Evolutionary conservation across 192 early-diverging fungal species (phyloP).

Genomic region (Diversispora epigaea): DNA sequence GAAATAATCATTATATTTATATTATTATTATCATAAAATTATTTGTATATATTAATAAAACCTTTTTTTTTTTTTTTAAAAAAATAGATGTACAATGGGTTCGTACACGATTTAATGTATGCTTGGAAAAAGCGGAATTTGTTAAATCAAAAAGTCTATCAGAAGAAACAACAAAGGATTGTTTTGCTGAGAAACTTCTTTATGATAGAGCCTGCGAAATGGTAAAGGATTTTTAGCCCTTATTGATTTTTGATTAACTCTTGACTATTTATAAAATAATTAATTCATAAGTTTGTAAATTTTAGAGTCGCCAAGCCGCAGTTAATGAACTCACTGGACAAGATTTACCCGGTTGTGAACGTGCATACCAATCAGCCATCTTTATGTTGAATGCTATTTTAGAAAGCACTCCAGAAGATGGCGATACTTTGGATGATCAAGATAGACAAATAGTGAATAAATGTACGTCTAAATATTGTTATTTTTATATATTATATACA

Average conservation of each 20-base stretch:
- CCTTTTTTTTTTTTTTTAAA: conserved; percentile 38
- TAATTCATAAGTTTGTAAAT: not conserved
- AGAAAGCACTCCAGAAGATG: conserved; percentile 44
- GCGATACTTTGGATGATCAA: conserved; percentile 53
- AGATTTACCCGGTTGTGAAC: conserved; percentile 66
- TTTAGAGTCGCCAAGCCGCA: conserved; percentile 59
- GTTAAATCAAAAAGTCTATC: conserved; percentile 53
- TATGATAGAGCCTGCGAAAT: conserved; percentile 73
- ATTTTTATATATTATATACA: not conserved
- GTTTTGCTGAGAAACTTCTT: conserved; percentile 65
- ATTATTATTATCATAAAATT: not conserved
- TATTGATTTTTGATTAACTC: not conserved
- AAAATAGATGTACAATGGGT: conserved; percentile 87
- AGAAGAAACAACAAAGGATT: conserved; percentile 53
- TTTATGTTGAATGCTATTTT: conserved; percentile 75
- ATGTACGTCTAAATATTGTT: conserved; percentile 40
- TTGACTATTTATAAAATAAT: not conserved
- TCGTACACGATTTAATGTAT: conserved; percentile 86
- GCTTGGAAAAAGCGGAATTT: conserved; percentile 77
- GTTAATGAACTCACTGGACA: conserved; percentile 65
- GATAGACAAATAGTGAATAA: conserved; percentile 53
- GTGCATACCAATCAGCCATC: conserved; percentile 72
- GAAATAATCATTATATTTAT: not conserved
- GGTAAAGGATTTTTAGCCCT: conserved; percentile 38
- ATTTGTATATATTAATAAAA: not conserved